Evolutionary conservation across 2,329 filamentous ascomycete genomes (phyloP).

Genomic region (Dothistroma septosporum): DNA sequence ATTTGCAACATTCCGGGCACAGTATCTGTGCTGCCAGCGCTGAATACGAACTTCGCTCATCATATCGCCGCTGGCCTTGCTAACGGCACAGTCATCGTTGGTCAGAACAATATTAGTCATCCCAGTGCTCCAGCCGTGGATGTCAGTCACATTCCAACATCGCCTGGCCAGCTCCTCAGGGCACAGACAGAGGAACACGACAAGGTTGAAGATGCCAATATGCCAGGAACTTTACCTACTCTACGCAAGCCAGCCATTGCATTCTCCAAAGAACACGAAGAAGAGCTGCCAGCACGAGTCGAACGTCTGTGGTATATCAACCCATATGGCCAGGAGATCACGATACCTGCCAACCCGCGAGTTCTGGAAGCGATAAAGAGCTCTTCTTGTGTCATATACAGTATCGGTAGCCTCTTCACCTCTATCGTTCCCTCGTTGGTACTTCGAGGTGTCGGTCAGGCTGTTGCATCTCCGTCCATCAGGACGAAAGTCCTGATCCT

Average conservation of each 20-base stretch:
- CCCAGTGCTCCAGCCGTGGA: conserved; percentile 58
- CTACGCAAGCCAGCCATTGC: conserved; percentile 75
- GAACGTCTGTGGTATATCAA: conserved; percentile 94
- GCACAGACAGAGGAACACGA: conserved; percentile 55
- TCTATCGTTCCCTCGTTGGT: conserved; percentile 80
- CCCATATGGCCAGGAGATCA: conserved; percentile 94
- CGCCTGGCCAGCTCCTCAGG: conserved; percentile 25
- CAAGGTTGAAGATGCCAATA: conserved; percentile 71
- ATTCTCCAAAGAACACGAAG: conserved; percentile 71
- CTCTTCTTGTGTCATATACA: conserved; percentile 74
- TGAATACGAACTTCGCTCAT: conserved; percentile 92
- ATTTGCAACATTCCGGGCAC: conserved; percentile 78
- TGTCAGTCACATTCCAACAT: conserved; percentile 20
- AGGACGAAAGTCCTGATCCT: conserved; percentile 76
- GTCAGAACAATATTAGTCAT: conserved; percentile 90
- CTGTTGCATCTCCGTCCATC: conserved; percentile 48
- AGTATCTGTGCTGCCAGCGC: conserved; percentile 77
- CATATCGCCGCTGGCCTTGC: conserved; percentile 82
- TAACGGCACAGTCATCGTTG: conserved; percentile 74
- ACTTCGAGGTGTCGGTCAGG: conserved; percentile 68
- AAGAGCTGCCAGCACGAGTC: conserved; percentile 74
- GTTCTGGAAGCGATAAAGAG: conserved; percentile 64
- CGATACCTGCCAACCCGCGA: conserved; percentile 75
- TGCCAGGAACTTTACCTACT: conserved; percentile 74
- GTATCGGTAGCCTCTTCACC: conserved; percentile 90